These are phyloP conservation scores for Takashimella tepidaria DNA, from an alignment of 1,284 basidiomycete genomes.

Conservation along the genomic window DNA sequence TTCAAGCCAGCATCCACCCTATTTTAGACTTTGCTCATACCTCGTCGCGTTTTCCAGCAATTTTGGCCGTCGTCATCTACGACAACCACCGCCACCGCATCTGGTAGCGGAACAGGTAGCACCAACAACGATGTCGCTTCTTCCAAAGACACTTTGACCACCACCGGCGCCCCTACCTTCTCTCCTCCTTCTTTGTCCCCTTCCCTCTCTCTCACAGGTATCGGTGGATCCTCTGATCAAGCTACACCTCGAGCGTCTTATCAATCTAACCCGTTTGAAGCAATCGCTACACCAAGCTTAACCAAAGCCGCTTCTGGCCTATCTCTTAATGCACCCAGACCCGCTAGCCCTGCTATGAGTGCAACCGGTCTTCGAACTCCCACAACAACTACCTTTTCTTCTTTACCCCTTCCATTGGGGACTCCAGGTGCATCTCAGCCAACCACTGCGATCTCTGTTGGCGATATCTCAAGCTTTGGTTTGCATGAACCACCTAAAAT, in stretches of 20 bases:
- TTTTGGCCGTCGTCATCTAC: conserved; percentile 39
- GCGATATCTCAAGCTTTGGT: conserved; percentile 44
- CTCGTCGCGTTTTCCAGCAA: conserved; percentile 20
- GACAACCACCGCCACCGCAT: conserved; percentile 8
- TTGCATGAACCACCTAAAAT: conserved; percentile 48
- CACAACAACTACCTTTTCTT: conserved; percentile 40
- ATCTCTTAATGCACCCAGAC: conserved; percentile 37
- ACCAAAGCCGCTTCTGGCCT: conserved; percentile 44
- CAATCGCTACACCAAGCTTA: conserved; percentile 24
- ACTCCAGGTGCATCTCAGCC: conserved; percentile 43
- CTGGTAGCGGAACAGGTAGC: conserved; percentile 7
- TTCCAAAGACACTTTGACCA: conserved; percentile 31
- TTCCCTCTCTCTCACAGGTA: conserved; percentile 32
- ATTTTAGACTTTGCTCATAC: background rate
- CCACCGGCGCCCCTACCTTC: background rate
- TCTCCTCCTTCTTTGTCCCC: conserved; percentile 30
- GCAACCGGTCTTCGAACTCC: conserved; percentile 36
- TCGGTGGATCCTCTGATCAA: conserved; percentile 56
- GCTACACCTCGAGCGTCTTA: conserved; percentile 62
- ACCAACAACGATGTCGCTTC: conserved; percentile 55
- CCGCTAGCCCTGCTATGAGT: conserved; percentile 34
- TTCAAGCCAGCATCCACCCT: too few relatives aligned
- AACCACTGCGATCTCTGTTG: conserved; percentile 45
- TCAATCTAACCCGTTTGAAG: conserved; percentile 66
- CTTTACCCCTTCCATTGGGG: conserved; percentile 42